These are phyloP conservation scores for Incumbomyces lentus DNA, from an alignment of 2,329 filamentous ascomycete species.

Conservation along the genomic window DNA sequence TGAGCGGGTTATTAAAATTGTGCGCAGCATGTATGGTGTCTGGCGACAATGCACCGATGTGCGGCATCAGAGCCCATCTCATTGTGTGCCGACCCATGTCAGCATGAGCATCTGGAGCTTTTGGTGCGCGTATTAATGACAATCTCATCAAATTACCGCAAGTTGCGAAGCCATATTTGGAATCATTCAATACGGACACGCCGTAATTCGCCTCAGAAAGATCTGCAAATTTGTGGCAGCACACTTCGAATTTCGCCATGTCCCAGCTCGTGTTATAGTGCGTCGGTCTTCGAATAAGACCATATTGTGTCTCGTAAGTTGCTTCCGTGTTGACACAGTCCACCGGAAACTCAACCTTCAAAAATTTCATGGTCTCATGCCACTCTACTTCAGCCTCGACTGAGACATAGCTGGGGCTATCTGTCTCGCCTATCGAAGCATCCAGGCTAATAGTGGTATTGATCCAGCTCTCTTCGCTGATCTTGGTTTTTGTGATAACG, in stretches of 20 bases:
- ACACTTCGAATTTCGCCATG: conserved; percentile 96
- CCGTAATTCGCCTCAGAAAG: conserved; percentile 80
- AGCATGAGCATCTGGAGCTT: conserved; percentile 84
- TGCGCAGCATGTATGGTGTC: conserved; percentile 72
- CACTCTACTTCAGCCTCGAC: conserved; percentile 84
- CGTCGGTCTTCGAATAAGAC: conserved; percentile 76
- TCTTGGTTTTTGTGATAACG: conserved; percentile 71
- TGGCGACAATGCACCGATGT: conserved; percentile 59
- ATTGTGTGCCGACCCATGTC: conserved; percentile 88
- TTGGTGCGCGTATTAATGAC: conserved; percentile 73
- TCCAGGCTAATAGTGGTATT: conserved; percentile 75
- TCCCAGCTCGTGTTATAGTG: conserved; percentile 98
- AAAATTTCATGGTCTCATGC: conserved; percentile 93
- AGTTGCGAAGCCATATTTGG: conserved; percentile 92
- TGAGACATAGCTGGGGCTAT: conserved; percentile 59
- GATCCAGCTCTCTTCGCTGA: conserved; percentile 77
- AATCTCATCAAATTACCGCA: conserved; percentile 81
- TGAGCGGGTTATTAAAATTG: conserved; percentile 78
- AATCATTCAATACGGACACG: conserved; percentile 87
- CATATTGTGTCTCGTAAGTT: conserved; percentile 89
- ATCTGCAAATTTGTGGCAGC: conserved; percentile 89
- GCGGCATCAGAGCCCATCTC: conserved; percentile 82
- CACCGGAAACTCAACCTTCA: conserved; percentile 97
- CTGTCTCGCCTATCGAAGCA: conserved; percentile 49
- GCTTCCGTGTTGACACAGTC: conserved; percentile 85